Evolutionary conservation across 2,329 filamentous ascomycete species (phyloP), one percentile per base, ranked within the genome.

Genomic region (Ophiocordyceps camponoti-floridani): DNA sequence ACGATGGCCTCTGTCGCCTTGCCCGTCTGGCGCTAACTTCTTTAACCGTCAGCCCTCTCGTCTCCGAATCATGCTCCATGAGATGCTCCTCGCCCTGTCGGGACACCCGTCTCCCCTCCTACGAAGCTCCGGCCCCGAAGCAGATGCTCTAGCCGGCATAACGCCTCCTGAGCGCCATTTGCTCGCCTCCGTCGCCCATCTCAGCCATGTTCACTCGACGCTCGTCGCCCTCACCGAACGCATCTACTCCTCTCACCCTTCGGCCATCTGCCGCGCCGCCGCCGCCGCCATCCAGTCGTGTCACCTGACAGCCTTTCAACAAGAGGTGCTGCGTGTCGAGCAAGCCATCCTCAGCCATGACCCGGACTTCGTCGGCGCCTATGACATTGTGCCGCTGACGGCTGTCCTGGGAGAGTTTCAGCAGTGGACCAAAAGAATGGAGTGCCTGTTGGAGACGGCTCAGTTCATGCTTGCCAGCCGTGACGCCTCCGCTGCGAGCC

Each of bases 11-110:
- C n/a, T n/a, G n/a, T n/a, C n/a, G n/a, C n/a, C n/a, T n/a, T n/a
- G n/a, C n/a, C n/a, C 14, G 4, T 9, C 30, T n/a, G 9, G 13
- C 5, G 13, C 23, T 12, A 30, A 12, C 13, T 12, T 8, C 28
- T 33, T 13, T 14, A 26, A 18, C 23, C 1, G 7, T 6, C 40
- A 48, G 47, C 27, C 43, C 13, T 19, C 45, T 46, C 11, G 14
- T 44, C 19, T 37, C 46, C 26, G 43, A 45, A 42, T 52, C 52
- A 98, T 98, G 91, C 84, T 98, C 62, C 91, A 96, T 75, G 91
- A 98, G 72, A 86, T 98, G 67, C 79, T 96, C 63, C 81, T 98
- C 63, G 89, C 88, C 62, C 79, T 96, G 63, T 93, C 88, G 56
- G 89, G 91, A 53, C 85, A 96, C 65, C 82, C 84, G 51, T 95